Conservation (phyloP, 495 filamentous ascomycete genomes). For the Sabuloglossum arenarium region DNA sequence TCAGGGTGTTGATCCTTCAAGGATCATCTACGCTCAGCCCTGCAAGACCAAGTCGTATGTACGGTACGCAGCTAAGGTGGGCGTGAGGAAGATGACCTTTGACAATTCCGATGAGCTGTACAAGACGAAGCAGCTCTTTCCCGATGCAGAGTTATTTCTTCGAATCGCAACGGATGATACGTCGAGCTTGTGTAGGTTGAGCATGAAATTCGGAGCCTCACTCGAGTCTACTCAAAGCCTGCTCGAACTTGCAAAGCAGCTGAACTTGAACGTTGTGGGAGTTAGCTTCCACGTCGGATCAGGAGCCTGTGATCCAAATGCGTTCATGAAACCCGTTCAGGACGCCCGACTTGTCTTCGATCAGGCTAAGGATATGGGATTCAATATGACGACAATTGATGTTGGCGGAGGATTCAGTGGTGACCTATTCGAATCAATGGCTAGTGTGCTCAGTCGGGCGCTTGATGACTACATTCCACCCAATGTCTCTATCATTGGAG, state of each 20-base stretch:
- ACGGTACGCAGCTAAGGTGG: constrained; percentile 59
- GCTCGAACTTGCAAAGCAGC: constrained; percentile 56
- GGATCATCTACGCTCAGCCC: constrained; percentile 97
- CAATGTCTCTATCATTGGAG: constrained; percentile 73
- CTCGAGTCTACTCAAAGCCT: constrained; percentile 60
- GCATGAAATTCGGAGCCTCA: constrained; percentile 89
- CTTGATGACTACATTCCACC: constrained; percentile 76
- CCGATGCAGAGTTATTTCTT: constrained; percentile 74
- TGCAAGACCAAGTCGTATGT: constrained; percentile 98
- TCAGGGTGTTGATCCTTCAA: constrained; percentile 67
- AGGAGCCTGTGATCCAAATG: constrained; percentile 71
- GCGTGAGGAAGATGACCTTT: constrained; percentile 97
- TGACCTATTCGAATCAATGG: constrained; percentile 82
- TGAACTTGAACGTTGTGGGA: constrained; percentile 90
- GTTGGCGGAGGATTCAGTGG: constrained; percentile 83
- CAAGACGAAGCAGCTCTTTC: constrained; percentile 85
- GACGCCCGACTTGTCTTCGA: constrained; percentile 84
- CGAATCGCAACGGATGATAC: constrained; percentile 95
- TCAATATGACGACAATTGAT: constrained; percentile 67
- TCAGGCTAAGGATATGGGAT: constrained; percentile 59
- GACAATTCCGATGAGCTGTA: constrained; percentile 95
- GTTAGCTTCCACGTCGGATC: constrained; percentile 98
- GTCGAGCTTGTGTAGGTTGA: constrained; percentile 76
- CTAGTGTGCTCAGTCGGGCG: constrained; percentile 53
- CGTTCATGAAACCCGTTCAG: constrained; percentile 73